Conservation (phyloP, 805 yeast genomes). For the Lipomyces kockii region DNA sequence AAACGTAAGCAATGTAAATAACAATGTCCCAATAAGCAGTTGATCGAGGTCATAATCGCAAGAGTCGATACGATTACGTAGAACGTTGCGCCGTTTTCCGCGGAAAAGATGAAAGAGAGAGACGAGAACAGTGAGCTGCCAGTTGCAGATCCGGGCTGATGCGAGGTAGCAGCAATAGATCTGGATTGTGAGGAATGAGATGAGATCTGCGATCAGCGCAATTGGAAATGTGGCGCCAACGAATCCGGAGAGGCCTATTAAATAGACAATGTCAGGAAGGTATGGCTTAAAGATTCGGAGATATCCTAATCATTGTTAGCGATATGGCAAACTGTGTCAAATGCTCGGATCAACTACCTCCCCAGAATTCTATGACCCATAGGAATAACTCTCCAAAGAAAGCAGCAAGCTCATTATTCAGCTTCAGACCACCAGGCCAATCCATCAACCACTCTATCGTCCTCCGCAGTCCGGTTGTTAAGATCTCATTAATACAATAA, state of each 20-base stretch:
- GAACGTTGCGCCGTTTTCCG: constrained; percentile 84
- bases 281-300: constrained; percentile 42
- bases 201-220: constrained; percentile 66
- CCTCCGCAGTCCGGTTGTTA: constrained; percentile 54
- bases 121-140: constrained; percentile 68
- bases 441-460: constrained; percentile 76
- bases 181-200: constrained; percentile 69
- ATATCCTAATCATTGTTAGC: constrained; percentile 17
- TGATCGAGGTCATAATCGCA: constrained; percentile 86
- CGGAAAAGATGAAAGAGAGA: constrained; percentile 84
- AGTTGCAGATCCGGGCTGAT: constrained; percentile 74
- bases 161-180: constrained; percentile 77
- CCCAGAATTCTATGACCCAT: constrained; percentile 83
- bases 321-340: constrained; percentile 16
- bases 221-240: constrained; percentile 73
- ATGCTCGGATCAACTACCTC: constrained; percentile 18
- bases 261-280: constrained; percentile 43
- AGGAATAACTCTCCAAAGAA: constrained; percentile 85
- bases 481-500: constrained; percentile 47
- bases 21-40: constrained; percentile 80
- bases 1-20: constrained; percentile 78
- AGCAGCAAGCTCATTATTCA: constrained; percentile 80
- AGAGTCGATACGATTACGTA: constrained; percentile 84
- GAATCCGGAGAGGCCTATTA: constrained; percentile 51
- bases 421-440: constrained; percentile 92